These are phyloP conservation scores for Triadica sebifera DNA, from an alignment of 345 rosid genomes.

Conservation along the genomic window DNA sequence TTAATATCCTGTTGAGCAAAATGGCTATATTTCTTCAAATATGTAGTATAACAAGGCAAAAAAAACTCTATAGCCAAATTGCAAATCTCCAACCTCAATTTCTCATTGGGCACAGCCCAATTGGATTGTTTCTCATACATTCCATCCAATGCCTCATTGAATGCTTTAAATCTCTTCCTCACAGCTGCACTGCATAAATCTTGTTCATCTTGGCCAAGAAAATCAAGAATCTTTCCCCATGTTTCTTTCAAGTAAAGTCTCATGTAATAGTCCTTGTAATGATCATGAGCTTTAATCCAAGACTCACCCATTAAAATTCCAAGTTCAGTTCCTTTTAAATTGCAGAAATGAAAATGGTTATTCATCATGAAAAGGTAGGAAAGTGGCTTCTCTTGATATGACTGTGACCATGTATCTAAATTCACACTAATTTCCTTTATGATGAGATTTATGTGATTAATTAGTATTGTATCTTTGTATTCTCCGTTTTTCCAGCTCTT, in stretches of 20 bases:
- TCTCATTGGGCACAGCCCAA: constrained; percentile 60
- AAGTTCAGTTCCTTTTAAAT: constrained; percentile 54
- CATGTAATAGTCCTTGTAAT: constrained; percentile 63
- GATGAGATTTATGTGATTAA: constrained; percentile 45
- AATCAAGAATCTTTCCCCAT: constrained; percentile 51
- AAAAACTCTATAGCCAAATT: constrained; percentile 43
- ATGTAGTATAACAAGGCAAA: constrained; percentile 53
- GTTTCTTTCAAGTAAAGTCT: constrained; percentile 57
- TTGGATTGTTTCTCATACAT: constrained; percentile 51
- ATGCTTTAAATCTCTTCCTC: constrained; percentile 42
- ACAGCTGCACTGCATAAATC: constrained; percentile 19
- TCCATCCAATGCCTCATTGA: constrained; percentile 57
- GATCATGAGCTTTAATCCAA: constrained; percentile 66
- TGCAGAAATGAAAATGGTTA: constrained; percentile 62
- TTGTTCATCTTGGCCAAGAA: constrained; percentile 27
- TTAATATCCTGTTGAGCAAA: constrained; percentile 34
- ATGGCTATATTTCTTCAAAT: constrained; percentile 36
- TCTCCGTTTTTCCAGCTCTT: constrained; percentile 63
- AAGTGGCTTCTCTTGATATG: constrained; percentile 36
- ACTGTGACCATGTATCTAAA: constrained; percentile 70
- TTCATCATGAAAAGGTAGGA: constrained; percentile 88
- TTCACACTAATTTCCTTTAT: constrained; percentile 63
- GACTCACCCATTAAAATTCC: constrained; percentile 77
- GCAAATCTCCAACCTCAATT: constrained; percentile 52
- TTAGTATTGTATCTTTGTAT: constrained; percentile 46